Conservation (phyloP, 23 red algal genomes). For the Agarophyton chilense region DNA sequence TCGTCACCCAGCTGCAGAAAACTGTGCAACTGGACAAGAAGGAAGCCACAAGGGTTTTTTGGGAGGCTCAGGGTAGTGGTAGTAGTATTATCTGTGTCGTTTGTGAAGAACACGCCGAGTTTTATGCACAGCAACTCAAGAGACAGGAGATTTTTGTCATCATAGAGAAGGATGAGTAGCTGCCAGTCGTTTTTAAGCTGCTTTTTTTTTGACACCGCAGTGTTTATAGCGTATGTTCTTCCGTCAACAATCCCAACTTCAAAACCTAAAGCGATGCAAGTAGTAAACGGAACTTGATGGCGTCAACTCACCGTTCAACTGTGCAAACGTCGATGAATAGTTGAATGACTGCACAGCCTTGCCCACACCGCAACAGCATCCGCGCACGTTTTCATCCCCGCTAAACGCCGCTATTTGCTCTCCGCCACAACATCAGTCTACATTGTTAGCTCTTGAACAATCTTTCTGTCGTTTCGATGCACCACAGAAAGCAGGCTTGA, state of each 20-base stretch:
- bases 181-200: background rate
- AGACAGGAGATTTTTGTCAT: conserved; percentile 89
- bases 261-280: background rate
- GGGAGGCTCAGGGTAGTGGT: conserved; percentile 84
- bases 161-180: conserved; percentile 87
- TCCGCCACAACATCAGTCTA: too few relatives aligned
- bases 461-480: too few relatives aligned
- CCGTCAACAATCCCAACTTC: background rate
- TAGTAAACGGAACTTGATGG: background rate
- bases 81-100: conserved; percentile 84
- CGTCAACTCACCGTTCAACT: background rate
- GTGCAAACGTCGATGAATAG: too few relatives aligned
- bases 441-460: too few relatives aligned
- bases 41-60: conserved; percentile 86
- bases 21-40: conserved; percentile 86
- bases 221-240: conserved; percentile 4
- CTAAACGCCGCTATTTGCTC: too few relatives aligned
- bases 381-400: too few relatives aligned
- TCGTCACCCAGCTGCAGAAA: conserved; percentile 89
- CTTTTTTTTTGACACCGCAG: background rate
- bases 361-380: too few relatives aligned
- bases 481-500: too few relatives aligned
- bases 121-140: conserved; percentile 94
- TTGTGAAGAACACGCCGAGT: conserved; percentile 96
- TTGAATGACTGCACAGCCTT: too few relatives aligned